phyloP scores from a whole-genome alignment of 768 basidiomycete species.

The Stropharia rugosoannulata region DNA sequence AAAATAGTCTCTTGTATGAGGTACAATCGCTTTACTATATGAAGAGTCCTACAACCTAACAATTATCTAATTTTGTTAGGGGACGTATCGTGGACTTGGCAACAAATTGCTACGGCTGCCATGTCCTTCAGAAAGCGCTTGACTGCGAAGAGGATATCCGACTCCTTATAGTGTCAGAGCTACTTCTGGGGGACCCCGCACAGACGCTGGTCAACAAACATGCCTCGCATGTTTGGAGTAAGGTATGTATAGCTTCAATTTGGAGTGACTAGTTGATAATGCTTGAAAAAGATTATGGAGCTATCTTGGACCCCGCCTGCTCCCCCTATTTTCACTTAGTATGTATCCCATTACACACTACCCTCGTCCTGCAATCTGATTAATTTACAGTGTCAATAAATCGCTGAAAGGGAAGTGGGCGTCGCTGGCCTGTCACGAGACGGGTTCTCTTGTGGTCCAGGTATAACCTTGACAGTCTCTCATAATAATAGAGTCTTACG shows the following conservation, averaged over 20 bases:
- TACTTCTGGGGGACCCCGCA: constrained; percentile 81
- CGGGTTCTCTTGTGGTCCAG: constrained; percentile 86
- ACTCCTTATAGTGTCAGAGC: constrained; percentile 79
- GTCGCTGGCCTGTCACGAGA: constrained; percentile 86
- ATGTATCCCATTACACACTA: constrained; percentile 25
- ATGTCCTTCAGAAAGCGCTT: constrained; percentile 86
- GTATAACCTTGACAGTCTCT: constrained; percentile 33
- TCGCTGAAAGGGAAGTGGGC: constrained; percentile 90
- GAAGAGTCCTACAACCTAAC: background rate
- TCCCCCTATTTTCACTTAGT: constrained; percentile 88
- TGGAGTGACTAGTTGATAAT: background rate
- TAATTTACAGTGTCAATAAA: constrained; percentile 67
- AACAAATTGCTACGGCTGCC: constrained; percentile 87
- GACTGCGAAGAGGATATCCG: constrained; percentile 90
- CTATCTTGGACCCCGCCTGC: constrained; percentile 84
- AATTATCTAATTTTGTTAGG: constrained; percentile 32
- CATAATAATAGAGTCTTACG: background rate
- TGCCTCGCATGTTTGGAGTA: constrained; percentile 91
- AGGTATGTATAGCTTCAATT: constrained; percentile 41
- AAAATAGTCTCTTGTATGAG: constrained; percentile 89
- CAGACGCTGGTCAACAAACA: constrained; percentile 89
- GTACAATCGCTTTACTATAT: constrained; percentile 32
- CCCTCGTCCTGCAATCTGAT: background rate
- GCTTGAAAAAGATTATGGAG: constrained; percentile 72
- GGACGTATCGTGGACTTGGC: constrained; percentile 85